Conservation (phyloP, 805 yeast species). For the Wickerhamiella brachini region DNA sequence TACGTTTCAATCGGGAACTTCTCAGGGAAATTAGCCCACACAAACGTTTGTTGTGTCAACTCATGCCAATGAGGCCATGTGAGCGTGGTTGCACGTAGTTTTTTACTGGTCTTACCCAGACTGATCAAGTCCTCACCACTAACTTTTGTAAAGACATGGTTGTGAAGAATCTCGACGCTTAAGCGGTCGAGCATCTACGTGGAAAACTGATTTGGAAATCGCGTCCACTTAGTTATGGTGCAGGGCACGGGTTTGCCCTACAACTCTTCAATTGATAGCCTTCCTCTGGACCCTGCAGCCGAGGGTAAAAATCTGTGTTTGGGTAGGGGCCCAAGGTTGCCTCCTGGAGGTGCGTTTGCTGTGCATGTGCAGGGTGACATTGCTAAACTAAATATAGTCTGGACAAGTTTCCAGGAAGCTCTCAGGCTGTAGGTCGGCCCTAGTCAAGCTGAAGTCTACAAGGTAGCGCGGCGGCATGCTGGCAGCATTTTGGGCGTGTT, state of each 20-base stretch:
- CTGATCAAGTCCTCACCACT: not conserved
- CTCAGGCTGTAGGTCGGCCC: no score
- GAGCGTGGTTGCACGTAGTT: not conserved
- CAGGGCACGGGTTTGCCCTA: not conserved
- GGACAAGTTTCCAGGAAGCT: no score
- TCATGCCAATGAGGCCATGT: not conserved
- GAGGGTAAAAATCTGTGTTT: no score
- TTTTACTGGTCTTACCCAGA: not conserved
- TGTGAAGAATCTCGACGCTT: not conserved
- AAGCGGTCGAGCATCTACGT: not conserved
- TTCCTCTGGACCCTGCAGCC: not conserved
- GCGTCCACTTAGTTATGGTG: not conserved
- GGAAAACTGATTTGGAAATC: not conserved
- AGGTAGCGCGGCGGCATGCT: no score
- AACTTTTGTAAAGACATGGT: not conserved
- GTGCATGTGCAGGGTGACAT: not conserved
- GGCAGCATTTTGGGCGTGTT: no score
- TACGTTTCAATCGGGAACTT: not conserved
- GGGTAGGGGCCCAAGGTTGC: no score
- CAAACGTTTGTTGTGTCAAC: not conserved
- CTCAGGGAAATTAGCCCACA: not conserved
- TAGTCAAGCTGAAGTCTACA: no score
- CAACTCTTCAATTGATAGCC: not conserved
- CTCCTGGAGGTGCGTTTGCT: no score
- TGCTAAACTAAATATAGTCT: not conserved